phyloP scores from a whole-genome alignment of 805 yeast genomes.

The Candida verbasci region DNA sequence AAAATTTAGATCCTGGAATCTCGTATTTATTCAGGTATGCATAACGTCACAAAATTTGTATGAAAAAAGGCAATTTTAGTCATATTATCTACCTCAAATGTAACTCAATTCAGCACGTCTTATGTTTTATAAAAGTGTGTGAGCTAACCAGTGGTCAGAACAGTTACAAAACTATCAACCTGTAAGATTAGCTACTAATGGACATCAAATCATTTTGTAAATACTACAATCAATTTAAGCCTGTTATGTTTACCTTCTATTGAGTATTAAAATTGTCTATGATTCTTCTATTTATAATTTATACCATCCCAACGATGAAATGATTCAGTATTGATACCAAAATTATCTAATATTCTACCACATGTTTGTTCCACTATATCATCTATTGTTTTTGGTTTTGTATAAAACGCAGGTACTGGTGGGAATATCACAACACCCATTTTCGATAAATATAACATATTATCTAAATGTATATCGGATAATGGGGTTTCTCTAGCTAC shows the following conservation, averaged over 20 bases:
- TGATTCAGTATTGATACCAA: neutral
- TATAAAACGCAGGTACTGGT: conserved; percentile 1
- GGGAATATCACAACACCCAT: neutral
- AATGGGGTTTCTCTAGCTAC: neutral
- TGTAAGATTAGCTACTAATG: neutral
- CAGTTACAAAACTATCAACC: too few relatives aligned
- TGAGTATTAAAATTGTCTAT: too few relatives aligned
- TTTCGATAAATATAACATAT: neutral
- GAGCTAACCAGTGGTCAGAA: too few relatives aligned
- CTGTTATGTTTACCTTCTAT: too few relatives aligned
- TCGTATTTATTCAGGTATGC: too few relatives aligned
- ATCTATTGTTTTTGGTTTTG: neutral
- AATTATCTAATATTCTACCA: neutral
- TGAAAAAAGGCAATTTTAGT: too few relatives aligned
- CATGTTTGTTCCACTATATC: neutral
- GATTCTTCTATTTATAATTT: neutral
- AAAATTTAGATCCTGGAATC: too few relatives aligned
- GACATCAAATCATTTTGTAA: neutral
- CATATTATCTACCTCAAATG: too few relatives aligned
- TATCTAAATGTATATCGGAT: neutral
- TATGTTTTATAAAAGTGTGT: too few relatives aligned
- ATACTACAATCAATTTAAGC: too few relatives aligned
- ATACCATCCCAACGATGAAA: neutral
- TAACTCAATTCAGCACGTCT: too few relatives aligned
- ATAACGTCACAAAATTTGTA: too few relatives aligned